A percentile compares a stretch with the other conserved stretches of the same genome.
Conservation (phyloP, 345 rosid genomes). For the Salix dunnii region DNA sequence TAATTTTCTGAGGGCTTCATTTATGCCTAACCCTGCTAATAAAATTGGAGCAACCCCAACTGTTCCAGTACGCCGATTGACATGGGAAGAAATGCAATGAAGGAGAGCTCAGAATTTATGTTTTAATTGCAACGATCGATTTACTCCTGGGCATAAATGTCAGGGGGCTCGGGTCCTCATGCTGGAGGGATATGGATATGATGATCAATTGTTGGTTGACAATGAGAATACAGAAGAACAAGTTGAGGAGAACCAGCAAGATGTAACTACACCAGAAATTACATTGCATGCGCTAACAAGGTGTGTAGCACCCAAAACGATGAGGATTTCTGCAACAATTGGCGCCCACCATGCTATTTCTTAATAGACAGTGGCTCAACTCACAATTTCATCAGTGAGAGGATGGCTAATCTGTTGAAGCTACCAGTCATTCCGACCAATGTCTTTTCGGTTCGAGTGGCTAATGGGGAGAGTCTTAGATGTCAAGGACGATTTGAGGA, state of each 20-base stretch:
- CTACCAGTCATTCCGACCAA: no score
- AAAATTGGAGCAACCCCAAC: no score
- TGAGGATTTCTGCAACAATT: not conserved
- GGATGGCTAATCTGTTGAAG: no score
- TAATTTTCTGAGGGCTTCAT: no score
- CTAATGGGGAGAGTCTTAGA: no score
- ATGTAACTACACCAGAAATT: not conserved
- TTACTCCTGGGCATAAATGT: not conserved
- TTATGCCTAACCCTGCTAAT: no score
- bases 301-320: not conserved
- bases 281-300: not conserved
- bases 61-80: not conserved
- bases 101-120: not conserved
- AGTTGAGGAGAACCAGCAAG: not conserved
- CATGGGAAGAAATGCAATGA: not conserved
- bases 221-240: not conserved
- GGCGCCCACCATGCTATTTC: not conserved
- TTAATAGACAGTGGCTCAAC: no score
- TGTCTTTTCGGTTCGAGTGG: no score
- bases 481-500: no score
- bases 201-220: not conserved
- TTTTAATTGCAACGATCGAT: slow-evolving; percentile 1
- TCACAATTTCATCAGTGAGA: no score
- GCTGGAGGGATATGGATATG: not conserved
- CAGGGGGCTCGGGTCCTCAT: not conserved